phyloP scores from a whole-genome alignment of 176 grass and related monocot genomes.

The Carex pumila region DNA sequence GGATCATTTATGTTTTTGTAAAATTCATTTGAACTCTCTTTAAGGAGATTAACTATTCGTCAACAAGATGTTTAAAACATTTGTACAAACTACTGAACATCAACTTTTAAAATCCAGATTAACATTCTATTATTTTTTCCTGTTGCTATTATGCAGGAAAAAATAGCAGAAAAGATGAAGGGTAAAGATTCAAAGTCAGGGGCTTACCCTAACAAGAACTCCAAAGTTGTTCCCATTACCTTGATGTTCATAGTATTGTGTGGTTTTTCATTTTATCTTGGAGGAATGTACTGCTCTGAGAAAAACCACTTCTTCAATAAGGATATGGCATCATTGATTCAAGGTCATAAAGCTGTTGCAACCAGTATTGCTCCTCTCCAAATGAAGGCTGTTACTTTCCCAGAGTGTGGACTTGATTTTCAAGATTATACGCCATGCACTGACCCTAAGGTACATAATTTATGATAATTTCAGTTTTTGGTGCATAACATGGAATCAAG shows the following conservation, averaged over 20 bases:
- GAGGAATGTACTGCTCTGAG: slow-evolving; percentile 63
- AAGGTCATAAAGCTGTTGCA: slow-evolving; percentile 5
- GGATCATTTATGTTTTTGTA: neutral
- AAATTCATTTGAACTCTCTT: neutral
- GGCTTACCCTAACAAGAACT: slow-evolving; percentile 27
- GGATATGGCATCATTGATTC: slow-evolving; percentile 23
- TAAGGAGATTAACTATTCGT: neutral
- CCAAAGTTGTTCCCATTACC: slow-evolving; percentile 44
- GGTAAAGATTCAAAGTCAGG: slow-evolving; percentile 74
- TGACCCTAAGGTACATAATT: slow-evolving; percentile 53
- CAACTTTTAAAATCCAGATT: neutral
- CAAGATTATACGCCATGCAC: slow-evolving; percentile 99
- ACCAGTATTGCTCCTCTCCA: slow-evolving; percentile 18
- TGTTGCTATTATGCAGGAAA: neutral
- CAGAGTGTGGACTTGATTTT: slow-evolving; percentile 60
- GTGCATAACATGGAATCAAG: neutral
- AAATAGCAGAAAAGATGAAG: slow-evolving; percentile 32
- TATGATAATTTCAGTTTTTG: neutral
- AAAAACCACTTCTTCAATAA: slow-evolving; percentile 39
- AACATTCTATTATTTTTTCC: neutral
- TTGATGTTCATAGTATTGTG: slow-evolving; percentile 55
- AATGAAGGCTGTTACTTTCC: slow-evolving; percentile 33
- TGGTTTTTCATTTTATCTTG: slow-evolving; percentile 84
- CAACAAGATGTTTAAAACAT: neutral
- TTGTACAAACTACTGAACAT: neutral